Evolutionary conservation across 2,329 filamentous ascomycete genomes (phyloP).

Genomic region (Graphilbum ipis-grandicollis): DNA sequence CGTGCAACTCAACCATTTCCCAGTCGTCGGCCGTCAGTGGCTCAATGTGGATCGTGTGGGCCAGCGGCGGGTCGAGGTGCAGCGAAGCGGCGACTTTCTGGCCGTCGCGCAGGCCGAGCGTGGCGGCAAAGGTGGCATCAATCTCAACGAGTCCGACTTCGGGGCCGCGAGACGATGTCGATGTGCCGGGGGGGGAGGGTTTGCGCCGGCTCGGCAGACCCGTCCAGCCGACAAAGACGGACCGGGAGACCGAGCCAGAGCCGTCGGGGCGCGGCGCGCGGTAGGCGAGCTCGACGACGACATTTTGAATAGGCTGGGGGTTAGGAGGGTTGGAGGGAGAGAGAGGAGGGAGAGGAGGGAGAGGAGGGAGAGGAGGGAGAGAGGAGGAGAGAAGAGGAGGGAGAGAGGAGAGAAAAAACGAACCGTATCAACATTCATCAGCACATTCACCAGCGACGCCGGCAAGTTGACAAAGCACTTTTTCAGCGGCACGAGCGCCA

Average conservation of each 20-base stretch:
- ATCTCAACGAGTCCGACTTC: slow-evolving; percentile 51
- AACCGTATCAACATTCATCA: slow-evolving; percentile 83
- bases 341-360: too few relatives aligned
- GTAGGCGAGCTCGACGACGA: slow-evolving; percentile 81
- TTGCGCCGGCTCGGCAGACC: slow-evolving; percentile 90
- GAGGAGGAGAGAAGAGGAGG: slow-evolving; percentile 1
- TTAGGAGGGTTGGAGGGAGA: not conserved
- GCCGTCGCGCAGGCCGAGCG: slow-evolving; percentile 62
- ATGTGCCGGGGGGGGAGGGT: slow-evolving; percentile 50
- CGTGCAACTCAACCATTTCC: slow-evolving; percentile 97
- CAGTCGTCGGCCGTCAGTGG: slow-evolving; percentile 89
- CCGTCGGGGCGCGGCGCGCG: slow-evolving; percentile 29
- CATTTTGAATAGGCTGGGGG: slow-evolving; percentile 73
- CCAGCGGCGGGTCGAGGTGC: slow-evolving; percentile 78
- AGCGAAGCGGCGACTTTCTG: slow-evolving; percentile 57
- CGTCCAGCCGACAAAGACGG: slow-evolving; percentile 86
- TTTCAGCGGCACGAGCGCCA: slow-evolving; percentile 74
- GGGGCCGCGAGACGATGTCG: slow-evolving; percentile 34
- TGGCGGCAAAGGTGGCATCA: slow-evolving; percentile 65
- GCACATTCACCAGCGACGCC: slow-evolving; percentile 60
- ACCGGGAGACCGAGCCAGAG: slow-evolving; percentile 29
- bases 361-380: not conserved
- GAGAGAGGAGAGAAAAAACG: too few relatives aligned
- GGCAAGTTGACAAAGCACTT: slow-evolving; percentile 93
- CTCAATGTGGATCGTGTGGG: slow-evolving; percentile 93